Evolutionary conservation across 2,329 filamentous ascomycete genomes (phyloP).

Genomic region (Lachnellula subtilissima): DNA sequence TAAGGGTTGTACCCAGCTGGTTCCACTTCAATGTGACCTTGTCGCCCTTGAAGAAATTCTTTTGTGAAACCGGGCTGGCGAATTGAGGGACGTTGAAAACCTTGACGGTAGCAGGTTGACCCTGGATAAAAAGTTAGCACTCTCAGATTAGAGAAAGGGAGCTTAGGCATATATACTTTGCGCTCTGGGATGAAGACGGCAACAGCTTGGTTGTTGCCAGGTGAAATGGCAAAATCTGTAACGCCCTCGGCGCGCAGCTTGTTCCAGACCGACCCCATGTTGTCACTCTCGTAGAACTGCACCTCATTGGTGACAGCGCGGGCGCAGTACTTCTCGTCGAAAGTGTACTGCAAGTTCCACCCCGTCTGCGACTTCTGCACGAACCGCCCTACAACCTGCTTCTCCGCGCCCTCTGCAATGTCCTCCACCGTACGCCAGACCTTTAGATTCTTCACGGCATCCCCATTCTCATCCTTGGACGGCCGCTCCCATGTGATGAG

Average conservation of each 20-base stretch:
- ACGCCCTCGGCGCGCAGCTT: slow-evolving; percentile 91
- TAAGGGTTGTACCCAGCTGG: slow-evolving; percentile 78
- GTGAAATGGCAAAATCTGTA: slow-evolving; percentile 81
- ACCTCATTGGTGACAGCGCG: slow-evolving; percentile 95
- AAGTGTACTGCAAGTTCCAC: slow-evolving; percentile 96
- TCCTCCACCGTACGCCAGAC: slow-evolving; percentile 85
- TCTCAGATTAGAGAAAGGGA: neutral
- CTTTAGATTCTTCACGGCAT: slow-evolving; percentile 94
- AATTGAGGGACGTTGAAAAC: slow-evolving; percentile 93
- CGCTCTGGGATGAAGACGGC: slow-evolving; percentile 94
- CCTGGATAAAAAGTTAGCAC: slow-evolving; percentile 47
- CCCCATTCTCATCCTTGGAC: slow-evolving; percentile 85
- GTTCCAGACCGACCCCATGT: slow-evolving; percentile 87
- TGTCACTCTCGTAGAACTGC: slow-evolving; percentile 88
- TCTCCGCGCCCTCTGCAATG: slow-evolving; percentile 54
- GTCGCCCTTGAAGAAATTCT: slow-evolving; percentile 99
- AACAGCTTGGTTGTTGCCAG: slow-evolving; percentile 84
- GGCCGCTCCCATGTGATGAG: slow-evolving; percentile 96
- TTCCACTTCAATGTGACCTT: slow-evolving; percentile 99
- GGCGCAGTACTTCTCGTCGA: slow-evolving; percentile 89
- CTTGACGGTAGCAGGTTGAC: slow-evolving; percentile 88
- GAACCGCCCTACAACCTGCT: slow-evolving; percentile 77
- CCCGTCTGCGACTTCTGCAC: slow-evolving; percentile 94
- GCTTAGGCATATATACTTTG: slow-evolving; percentile 57
- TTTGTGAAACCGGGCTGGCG: slow-evolving; percentile 77